Evolutionary conservation across 1,139 yeast genomes (phyloP).

Genomic region (Saccharomyces hybrid): DNA sequence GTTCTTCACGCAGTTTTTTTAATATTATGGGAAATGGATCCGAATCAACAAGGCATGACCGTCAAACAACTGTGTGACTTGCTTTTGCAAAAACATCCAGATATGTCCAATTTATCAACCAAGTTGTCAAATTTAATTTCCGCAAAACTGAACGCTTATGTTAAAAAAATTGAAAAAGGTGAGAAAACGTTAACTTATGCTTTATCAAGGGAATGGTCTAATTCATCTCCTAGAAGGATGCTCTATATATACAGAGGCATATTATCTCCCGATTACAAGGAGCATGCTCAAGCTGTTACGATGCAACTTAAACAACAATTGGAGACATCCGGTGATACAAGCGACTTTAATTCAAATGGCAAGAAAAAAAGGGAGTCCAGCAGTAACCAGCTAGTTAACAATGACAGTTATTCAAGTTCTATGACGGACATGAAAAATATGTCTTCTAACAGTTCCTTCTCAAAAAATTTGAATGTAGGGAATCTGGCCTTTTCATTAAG

Average conservation of each 20-base stretch:
- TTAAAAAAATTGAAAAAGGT: constrained; percentile 72
- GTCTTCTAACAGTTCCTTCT: constrained; percentile 1
- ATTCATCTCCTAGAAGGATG: constrained; percentile 81
- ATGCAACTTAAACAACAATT: constrained; percentile 27
- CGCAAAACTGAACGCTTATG: constrained; percentile 78
- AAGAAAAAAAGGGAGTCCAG: constrained; percentile 9
- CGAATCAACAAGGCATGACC: constrained; percentile 69
- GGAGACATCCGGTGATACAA: not conserved
- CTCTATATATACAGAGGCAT: constrained; percentile 77
- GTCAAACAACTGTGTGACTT: constrained; percentile 78
- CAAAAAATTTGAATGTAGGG: constrained; percentile 2
- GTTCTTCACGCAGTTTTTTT: constrained; percentile 67
- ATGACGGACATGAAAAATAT: not conserved
- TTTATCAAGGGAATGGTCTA: constrained; percentile 80
- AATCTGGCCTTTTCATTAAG: constrained; percentile 21
- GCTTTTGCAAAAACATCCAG: constrained; percentile 64
- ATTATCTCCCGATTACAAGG: constrained; percentile 61
- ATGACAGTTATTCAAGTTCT: not conserved
- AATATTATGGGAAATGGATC: constrained; percentile 59
- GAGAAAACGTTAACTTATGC: constrained; percentile 66
- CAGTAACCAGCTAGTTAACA: not conserved
- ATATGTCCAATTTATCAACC: constrained; percentile 69
- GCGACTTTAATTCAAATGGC: constrained; percentile 3
- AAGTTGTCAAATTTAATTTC: constrained; percentile 76
- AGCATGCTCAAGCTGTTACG: constrained; percentile 54